A percentile compares a stretch with the other conserved stretches of the same genome.
These are phyloP conservation scores for Neotropicomus parvogracilis DNA, from an alignment of 1,284 basidiomycete species.

Conservation along the genomic window DNA sequence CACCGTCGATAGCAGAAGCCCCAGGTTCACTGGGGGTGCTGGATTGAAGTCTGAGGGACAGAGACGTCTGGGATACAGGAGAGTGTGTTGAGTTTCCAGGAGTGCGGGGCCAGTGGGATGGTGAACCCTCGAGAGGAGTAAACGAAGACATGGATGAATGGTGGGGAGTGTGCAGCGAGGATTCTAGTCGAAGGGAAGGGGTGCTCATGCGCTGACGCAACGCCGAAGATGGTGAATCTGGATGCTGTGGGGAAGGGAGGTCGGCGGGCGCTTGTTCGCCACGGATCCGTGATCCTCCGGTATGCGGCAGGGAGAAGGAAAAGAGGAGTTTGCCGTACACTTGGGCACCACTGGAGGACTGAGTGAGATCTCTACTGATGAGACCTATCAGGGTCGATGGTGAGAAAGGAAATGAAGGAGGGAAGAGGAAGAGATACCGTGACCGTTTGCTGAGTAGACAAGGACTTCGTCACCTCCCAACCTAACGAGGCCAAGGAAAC, in stretches of 20 bases:
- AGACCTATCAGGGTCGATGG: slow-evolving; percentile 21
- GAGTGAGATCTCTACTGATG: slow-evolving; percentile 31
- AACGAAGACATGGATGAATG: slow-evolving; percentile 25
- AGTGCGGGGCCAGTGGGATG: slow-evolving; percentile 18
- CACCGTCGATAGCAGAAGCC: slow-evolving; percentile 4
- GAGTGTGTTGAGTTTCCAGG: slow-evolving; percentile 17
- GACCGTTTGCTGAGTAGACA: slow-evolving; percentile 25
- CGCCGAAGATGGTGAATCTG: slow-evolving; percentile 13
- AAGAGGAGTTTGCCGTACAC: slow-evolving; percentile 36
- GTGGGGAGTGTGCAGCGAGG: slow-evolving; percentile 16
- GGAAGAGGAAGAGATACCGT: slow-evolving; percentile 21
- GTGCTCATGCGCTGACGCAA: slow-evolving; percentile 25
- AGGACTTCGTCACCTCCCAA: slow-evolving; percentile 28
- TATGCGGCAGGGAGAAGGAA: slow-evolving; percentile 29
- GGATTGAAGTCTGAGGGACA: slow-evolving; percentile 14
- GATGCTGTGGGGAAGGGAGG: slow-evolving; percentile 16
- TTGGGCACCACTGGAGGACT: slow-evolving; percentile 26
- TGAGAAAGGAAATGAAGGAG: slow-evolving; percentile 8
- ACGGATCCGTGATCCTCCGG: slow-evolving; percentile 22
- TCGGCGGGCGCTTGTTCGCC: slow-evolving; percentile 17
- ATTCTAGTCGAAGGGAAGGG: slow-evolving; percentile 22
- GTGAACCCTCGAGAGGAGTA: slow-evolving; percentile 9
- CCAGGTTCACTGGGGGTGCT: slow-evolving; percentile 10
- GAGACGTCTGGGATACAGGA: slow-evolving; percentile 13
- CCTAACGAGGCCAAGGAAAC: slow-evolving; percentile 46